Conservation (phyloP, 2,329 filamentous ascomycete genomes). For the Penicillium sclerotigenum region DNA sequence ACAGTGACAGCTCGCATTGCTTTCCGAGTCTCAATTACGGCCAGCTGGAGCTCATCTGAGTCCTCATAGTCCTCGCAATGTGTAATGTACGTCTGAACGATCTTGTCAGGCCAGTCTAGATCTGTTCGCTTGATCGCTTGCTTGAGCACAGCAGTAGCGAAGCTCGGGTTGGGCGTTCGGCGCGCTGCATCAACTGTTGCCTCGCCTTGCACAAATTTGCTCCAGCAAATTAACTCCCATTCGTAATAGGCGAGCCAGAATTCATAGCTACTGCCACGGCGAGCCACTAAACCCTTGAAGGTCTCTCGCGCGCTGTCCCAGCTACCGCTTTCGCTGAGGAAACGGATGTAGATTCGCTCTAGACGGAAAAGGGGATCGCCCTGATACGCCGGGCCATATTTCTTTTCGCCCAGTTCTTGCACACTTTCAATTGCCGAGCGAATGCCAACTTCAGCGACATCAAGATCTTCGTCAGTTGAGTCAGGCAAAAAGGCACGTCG, state of each 20-base stretch:
- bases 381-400: constrained; percentile 71
- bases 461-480: constrained; percentile 75
- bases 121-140: constrained; percentile 60
- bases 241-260: constrained; percentile 93
- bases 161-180: constrained; percentile 63
- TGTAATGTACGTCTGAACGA: constrained; percentile 46
- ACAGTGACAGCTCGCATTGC: constrained; percentile 61
- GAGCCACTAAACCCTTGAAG: constrained; percentile 70
- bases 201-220: constrained; percentile 54
- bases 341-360: constrained; percentile 89
- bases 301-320: constrained; percentile 71
- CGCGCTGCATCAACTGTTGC: constrained; percentile 52
- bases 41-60: constrained; percentile 68
- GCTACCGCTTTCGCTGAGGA: constrained; percentile 77
- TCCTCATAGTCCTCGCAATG: constrained; percentile 86
- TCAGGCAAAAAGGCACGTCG: constrained; percentile 74
- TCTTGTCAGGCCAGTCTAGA: constrained; percentile 51
- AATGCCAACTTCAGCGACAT: constrained; percentile 87
- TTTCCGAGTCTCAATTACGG: constrained; percentile 70
- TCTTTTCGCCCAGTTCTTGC: constrained; percentile 69
- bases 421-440: constrained; percentile 83
- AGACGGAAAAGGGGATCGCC: constrained; percentile 88
- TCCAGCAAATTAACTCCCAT: constrained; percentile 80
- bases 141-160: constrained; percentile 73
- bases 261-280: constrained; percentile 74